These are phyloP conservation scores for Hypoxylon fuscum DNA, from an alignment of 495 filamentous ascomycete genomes.

Conservation along the genomic window DNA sequence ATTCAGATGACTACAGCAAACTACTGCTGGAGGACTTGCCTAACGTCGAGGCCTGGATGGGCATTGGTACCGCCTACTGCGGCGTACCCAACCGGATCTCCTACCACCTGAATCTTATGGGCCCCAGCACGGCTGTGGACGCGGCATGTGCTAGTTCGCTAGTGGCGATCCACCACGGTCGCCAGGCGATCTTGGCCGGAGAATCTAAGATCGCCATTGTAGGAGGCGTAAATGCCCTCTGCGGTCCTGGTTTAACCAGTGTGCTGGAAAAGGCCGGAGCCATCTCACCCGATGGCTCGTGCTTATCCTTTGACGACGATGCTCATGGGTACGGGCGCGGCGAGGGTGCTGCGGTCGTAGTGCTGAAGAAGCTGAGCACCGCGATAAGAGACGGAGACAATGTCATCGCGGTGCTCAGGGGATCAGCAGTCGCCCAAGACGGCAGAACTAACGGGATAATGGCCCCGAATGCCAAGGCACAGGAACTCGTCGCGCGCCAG, in stretches of 20 bases:
- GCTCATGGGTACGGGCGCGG: conserved; percentile 57
- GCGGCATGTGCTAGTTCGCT: conserved; percentile 59
- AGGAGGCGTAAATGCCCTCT: conserved; percentile 46
- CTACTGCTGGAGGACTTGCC: conserved; percentile 49
- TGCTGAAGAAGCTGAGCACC: conserved; percentile 48
- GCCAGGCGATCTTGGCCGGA: conserved; percentile 47
- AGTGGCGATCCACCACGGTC: conserved; percentile 50
- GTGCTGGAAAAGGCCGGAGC: conserved; percentile 45
- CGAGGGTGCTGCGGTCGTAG: conserved; percentile 53
- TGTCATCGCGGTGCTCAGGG: conserved; percentile 54
- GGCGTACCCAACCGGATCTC: conserved; percentile 57
- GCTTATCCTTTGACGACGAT: conserved; percentile 52
- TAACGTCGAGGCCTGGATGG: conserved; percentile 46
- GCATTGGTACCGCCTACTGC: conserved; percentile 48
- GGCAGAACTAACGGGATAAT: conserved; percentile 51
- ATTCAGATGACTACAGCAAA: conserved; percentile 50
- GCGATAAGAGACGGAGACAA: conserved; percentile 46
- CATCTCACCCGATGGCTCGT: conserved; percentile 48
- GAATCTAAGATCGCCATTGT: conserved; percentile 51
- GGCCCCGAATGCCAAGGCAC: conserved; percentile 46
- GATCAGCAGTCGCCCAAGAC: conserved; percentile 13
- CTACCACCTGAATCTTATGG: conserved; percentile 59
- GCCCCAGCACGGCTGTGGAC: conserved; percentile 57
- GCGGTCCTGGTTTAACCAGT: conserved; percentile 3
- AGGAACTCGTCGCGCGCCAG: conserved; percentile 39